Evolutionary conservation across 805 yeast species (phyloP).

Genomic region (Ogataea sp.): DNA sequence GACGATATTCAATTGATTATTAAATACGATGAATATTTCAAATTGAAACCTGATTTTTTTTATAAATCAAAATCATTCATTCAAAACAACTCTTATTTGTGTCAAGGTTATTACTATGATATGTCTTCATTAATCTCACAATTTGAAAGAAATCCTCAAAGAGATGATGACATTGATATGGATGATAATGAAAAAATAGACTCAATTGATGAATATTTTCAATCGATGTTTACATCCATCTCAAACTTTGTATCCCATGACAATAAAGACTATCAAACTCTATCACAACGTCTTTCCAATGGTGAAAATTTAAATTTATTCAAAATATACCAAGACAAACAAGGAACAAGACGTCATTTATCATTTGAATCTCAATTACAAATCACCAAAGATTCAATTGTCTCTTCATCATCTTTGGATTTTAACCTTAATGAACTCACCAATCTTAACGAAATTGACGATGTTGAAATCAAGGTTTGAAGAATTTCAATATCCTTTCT

Average conservation of each 20-base stretch:
- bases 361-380: too few species aligned
- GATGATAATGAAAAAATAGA: background rate
- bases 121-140: too few species aligned
- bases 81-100: background rate
- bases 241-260: too few species aligned
- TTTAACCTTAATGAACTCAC: too few species aligned
- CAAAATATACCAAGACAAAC: background rate
- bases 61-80: background rate
- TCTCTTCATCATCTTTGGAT: too few species aligned
- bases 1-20: background rate
- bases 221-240: too few species aligned
- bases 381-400: constrained; percentile 16
- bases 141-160: too few species aligned
- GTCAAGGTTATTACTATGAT: background rate
- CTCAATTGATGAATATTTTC: background rate
- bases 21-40: background rate
- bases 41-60: constrained; percentile 1
- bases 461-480: too few species aligned
- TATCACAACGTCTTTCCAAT: background rate
- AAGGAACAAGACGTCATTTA: too few species aligned
- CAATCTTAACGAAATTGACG: too few species aligned
- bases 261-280: background rate
- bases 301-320: background rate
- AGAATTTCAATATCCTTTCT: too few species aligned
- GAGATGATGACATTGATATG: background rate